Conservation (phyloP, 78 protist genomes). For the Creolimax fragrantissima region DNA sequence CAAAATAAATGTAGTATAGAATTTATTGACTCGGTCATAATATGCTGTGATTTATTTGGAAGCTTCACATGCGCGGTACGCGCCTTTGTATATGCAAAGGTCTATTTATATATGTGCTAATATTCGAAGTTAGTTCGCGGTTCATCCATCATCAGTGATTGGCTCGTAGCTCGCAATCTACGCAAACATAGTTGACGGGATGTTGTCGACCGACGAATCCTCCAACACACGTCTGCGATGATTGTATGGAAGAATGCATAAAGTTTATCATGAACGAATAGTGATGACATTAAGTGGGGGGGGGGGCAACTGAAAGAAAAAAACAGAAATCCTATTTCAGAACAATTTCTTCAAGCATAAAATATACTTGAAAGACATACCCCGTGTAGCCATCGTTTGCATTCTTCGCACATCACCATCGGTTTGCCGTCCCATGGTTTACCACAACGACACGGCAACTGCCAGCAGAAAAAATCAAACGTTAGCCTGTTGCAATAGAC, state of each 20-base stretch:
- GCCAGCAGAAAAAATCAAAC: too few relatives aligned
- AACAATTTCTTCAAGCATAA: neutral
- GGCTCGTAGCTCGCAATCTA: neutral
- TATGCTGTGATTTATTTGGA: neutral
- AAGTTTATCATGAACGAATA: neutral
- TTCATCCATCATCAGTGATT: too few relatives aligned
- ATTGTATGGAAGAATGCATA: neutral
- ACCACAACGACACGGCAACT: neutral
- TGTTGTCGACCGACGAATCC: neutral
- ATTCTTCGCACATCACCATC: slow-evolving; percentile 13
- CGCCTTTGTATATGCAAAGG: neutral
- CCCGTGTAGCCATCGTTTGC: neutral
- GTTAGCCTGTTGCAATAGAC: too few relatives aligned
- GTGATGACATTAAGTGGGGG: neutral
- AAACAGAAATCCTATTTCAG: neutral
- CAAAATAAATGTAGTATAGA: neutral
- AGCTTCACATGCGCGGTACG: neutral
- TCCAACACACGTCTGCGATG: neutral
- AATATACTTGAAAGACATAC: neutral
- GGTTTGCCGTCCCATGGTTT: slow-evolving; percentile 1
- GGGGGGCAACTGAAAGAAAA: neutral
- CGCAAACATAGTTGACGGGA: neutral
- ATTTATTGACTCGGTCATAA: neutral
- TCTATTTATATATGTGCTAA: neutral
- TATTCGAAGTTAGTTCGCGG: too few relatives aligned